These are phyloP conservation scores for Colletotrichum spaethianum DNA, from an alignment of 2,329 filamentous ascomycete genomes.

Conservation along the genomic window DNA sequence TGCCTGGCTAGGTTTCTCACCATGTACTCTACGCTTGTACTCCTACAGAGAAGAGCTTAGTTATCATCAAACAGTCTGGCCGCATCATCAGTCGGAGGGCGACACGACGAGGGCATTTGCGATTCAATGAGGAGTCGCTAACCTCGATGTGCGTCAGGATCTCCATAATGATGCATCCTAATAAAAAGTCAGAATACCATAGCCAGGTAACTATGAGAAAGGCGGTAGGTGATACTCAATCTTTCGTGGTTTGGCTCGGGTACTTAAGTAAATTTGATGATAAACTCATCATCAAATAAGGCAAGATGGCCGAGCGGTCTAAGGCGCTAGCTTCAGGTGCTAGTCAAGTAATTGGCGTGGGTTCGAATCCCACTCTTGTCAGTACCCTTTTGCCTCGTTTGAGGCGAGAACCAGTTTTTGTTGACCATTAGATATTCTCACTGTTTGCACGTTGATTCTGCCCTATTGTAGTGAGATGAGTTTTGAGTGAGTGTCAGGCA, in stretches of 20 bases:
- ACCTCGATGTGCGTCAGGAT: too few relatives aligned
- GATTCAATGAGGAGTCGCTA: too few relatives aligned
- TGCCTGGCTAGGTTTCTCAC: background rate
- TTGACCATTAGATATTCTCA: background rate
- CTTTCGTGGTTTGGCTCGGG: too few relatives aligned
- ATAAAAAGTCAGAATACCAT: too few relatives aligned
- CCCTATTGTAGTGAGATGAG: background rate
- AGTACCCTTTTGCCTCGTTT: background rate
- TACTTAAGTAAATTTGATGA: too few relatives aligned
- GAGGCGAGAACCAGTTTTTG: accelerated
- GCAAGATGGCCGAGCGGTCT: conserved; percentile 36
- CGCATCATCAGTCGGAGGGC: too few relatives aligned
- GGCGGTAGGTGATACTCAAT: too few relatives aligned
- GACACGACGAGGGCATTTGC: too few relatives aligned
- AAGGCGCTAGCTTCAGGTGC: conserved; percentile 35
- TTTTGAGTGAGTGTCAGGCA: background rate
- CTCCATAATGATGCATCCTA: too few relatives aligned
- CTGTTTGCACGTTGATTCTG: background rate
- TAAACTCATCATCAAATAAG: background rate
- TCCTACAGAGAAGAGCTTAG: background rate
- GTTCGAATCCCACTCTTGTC: conserved; percentile 37
- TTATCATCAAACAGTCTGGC: too few relatives aligned
- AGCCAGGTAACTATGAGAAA: too few relatives aligned
- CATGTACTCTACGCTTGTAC: background rate
- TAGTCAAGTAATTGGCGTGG: conserved; percentile 37